Evolutionary conservation across 768 basidiomycete genomes (phyloP), one percentile per base, ranked within the genome.

Genomic region (Solioccasus polychromus): DNA sequence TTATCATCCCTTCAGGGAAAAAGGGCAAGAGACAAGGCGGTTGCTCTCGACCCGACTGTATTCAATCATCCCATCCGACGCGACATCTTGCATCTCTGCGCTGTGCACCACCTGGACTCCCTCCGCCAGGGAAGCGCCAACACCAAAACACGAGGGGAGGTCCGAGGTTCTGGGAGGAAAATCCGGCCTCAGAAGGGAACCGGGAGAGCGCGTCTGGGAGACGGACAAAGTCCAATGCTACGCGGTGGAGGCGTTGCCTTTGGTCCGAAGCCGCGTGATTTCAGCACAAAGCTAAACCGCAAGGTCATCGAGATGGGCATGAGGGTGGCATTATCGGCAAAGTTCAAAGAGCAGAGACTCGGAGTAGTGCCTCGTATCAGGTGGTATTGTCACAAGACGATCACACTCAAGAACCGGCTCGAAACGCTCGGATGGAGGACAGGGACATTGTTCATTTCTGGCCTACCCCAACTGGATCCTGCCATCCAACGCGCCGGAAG

Each of bases 281-380:
- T 94, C 66, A 82, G 87, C 57, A 92, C 92, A 17, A 86, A 89
- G 52, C 77, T 99, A 29, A 88, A 90, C n/a, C 79, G 90, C 52
- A 97, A 97, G 68, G 88, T 96, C 54, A 77, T 92, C 32, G 75
- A 89, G 57, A 88, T 97, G 82, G 95, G 94, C 9, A 84, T 97
- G 81, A 79, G 89, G 18, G 85, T 93, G 40, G 93, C 91, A 3
- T 67, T 98, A 35, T 92, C 90, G 53, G 76, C 81, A 34, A 92
- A 92, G 65, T 71, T 95, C 60, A 77, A 78, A 56, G 85, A 91
- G 50, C 77, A 79, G 32, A 68, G 77, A 34, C 70, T 99, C 12
- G 83, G 88, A 38, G 75, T 97, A 42, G 85, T 95, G 57, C 75
- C 79, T 45, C 76, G 73, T 51, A 67, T 90, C 52, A 77, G 77